These are phyloP conservation scores for Skeletonema costatum DNA, from an alignment of 108 stramenopile species.

Conservation along the genomic window DNA sequence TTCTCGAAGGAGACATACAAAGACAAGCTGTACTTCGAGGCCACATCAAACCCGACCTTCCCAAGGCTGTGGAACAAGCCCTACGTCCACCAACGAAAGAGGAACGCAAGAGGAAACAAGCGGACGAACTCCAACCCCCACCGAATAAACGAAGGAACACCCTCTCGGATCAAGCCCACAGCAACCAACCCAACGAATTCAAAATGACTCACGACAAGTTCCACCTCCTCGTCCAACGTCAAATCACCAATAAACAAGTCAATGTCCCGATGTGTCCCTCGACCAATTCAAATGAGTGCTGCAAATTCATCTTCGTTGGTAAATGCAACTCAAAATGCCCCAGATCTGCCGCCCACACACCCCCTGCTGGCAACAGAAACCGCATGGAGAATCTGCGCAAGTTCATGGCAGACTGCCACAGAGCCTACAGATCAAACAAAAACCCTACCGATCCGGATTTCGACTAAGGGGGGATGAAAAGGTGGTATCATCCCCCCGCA, in stretches of 20 bases:
- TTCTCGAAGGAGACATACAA: not conserved
- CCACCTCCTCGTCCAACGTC: not conserved
- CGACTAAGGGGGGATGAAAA: not conserved
- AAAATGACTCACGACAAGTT: not conserved
- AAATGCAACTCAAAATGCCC: slow-evolving; percentile 9
- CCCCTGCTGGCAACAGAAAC: not conserved
- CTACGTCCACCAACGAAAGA: not conserved
- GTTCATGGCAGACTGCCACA: not conserved
- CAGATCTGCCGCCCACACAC: not conserved
- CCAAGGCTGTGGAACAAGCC: not conserved
- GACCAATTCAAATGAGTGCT: slow-evolving; percentile 1
- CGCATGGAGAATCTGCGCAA: not conserved
- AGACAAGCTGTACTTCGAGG: not conserved
- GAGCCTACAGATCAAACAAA: not conserved
- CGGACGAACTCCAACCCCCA: not conserved
- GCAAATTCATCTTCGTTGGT: not conserved
- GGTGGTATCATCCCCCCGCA: not conserved
- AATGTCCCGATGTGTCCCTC: not conserved
- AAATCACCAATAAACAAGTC: not conserved
- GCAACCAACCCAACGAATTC: slow-evolving; percentile 10
- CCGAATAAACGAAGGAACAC: not conserved
- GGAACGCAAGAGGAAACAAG: not conserved
- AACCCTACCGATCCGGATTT: not conserved
- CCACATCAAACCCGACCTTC: not conserved
- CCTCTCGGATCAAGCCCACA: not conserved